Base-by-base conservation (phyloP, 108 stramenopile genomes). In the Aureococcus anophagefferens region DNA sequence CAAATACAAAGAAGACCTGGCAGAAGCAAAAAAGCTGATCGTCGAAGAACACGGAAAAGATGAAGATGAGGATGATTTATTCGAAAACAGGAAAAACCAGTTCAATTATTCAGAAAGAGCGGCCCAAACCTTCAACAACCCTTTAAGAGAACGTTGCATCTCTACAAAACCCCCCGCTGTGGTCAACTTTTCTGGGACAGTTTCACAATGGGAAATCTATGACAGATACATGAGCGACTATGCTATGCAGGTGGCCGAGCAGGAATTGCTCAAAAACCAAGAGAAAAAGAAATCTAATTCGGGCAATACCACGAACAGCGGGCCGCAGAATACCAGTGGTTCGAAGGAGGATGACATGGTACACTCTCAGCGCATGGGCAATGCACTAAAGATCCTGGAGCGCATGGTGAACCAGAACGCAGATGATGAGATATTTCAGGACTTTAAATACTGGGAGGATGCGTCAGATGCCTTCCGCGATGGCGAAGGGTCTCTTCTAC, bases 371-470 rank as follows among this genome's bases (percentile, higher is more conserved):
- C 81, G 76, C 17, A 89, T 91, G 88, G 83, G 74, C 44, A 80
- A 70, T 65, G 69, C 84, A 14, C 83, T 93, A 37, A 90, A 91
- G 68, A 89, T 89, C 28, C 62, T 91, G 31, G 92, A 91, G 73
- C 81, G 92, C 30, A 85, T 91, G 65, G 83, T 90, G 33, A 91
- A 87, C 68, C 92, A 93, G 76, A 93, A 93, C 74, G 88, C 89
- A 25, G 85, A 91, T 75, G 89, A 92, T 71, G 92, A 93, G 62
- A 85, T 91, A 62, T 93, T 85, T 75, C 82, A 89, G 64, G 91
- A 93, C 69, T 92, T 89, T 81, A 90, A 91, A 84, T 93, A 88
- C 83, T 93, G 88, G 84, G 91, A 93, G 69, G 92, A 93, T 37
- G 71, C 72, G 33, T 75, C 81, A 45, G 92, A 93, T 67, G 51